A percentile compares a stretch with the other conserved stretches of the same genome.
Evolutionary conservation across 2,329 filamentous ascomycete genomes (phyloP).

Genomic region (Nannizziopsis barbatae): DNA sequence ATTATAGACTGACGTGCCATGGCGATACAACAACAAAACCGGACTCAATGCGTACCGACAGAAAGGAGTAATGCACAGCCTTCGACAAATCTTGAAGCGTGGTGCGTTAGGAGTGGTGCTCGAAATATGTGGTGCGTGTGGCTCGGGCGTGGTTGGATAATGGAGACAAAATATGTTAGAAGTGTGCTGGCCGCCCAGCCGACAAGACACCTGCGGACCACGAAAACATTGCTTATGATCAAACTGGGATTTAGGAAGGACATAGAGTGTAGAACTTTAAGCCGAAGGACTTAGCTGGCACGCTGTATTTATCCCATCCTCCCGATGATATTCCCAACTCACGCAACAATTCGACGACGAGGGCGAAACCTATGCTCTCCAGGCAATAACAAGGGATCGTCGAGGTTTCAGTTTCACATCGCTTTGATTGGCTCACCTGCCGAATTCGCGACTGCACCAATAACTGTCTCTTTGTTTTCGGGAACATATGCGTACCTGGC

Average conservation of each 20-base stretch:
- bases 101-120: conserved; percentile 17
- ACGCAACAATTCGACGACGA: neutral
- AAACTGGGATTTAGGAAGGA: conserved; percentile 12
- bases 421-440: conserved; percentile 18
- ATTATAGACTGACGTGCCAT: conserved; percentile 4
- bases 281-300: conserved; percentile 17
- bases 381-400: no score
- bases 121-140: neutral
- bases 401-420: no score
- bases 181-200: neutral
- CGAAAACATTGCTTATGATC: conserved; percentile 15
- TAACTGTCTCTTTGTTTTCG: conserved; percentile 28
- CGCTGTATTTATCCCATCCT: conserved; percentile 9
- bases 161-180: neutral
- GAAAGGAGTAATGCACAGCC: conserved; percentile 12
- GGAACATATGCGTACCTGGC: conserved; percentile 61
- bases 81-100: conserved; percentile 19
- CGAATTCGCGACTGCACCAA: conserved; percentile 25
- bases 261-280: conserved; percentile 12
- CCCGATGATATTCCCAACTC: neutral
- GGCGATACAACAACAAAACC: conserved; percentile 6
- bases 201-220: conserved; percentile 12
- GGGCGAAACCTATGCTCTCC: no score
- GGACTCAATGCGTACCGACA: conserved; percentile 9
- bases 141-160: neutral